These are phyloP conservation scores for Prunus armeniaca DNA, from an alignment of 306 rosid species.

Conservation along the genomic window DNA sequence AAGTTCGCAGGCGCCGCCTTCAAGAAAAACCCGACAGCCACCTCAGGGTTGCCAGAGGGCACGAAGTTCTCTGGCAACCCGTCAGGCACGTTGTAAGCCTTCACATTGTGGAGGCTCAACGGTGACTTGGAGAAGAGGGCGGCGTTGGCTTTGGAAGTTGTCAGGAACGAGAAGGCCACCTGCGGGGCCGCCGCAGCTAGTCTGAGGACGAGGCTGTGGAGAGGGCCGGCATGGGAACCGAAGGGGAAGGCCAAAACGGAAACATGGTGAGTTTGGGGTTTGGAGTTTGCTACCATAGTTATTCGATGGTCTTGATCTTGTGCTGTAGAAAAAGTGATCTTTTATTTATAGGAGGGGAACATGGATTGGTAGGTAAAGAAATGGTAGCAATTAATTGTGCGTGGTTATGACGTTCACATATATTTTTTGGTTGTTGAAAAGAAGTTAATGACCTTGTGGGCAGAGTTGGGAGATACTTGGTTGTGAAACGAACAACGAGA, in stretches of 20 bases:
- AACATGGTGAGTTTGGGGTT: conserved; percentile 29
- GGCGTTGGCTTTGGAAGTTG: conserved; percentile 32
- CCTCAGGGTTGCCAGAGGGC: conserved; percentile 4
- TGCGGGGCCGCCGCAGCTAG: conserved; percentile 30
- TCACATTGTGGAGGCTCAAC: conserved; percentile 29
- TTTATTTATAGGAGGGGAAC: too few species aligned
- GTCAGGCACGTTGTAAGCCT: conserved; percentile 37
- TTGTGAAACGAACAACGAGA: too few species aligned
- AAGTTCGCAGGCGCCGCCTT: conserved; percentile 32
- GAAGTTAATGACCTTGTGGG: too few species aligned
- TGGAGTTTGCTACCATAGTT: too few species aligned
- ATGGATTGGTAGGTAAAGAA: too few species aligned
- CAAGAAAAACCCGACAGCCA: conserved; percentile 23
- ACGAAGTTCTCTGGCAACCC: conserved; percentile 45
- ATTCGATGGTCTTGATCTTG: too few species aligned
- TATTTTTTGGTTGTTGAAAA: too few species aligned
- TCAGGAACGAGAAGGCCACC: conserved; percentile 46
- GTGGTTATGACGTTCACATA: too few species aligned
- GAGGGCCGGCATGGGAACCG: conserved; percentile 56
- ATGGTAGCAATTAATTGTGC: too few species aligned
- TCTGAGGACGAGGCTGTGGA: conserved; percentile 29
- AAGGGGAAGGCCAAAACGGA: conserved; percentile 57
- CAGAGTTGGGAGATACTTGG: too few species aligned
- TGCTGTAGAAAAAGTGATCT: too few species aligned
- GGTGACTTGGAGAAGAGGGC: neutral